phyloP scores from a whole-genome alignment of 208 protist genomes.

The Acanthamoeba lenticulata region DNA sequence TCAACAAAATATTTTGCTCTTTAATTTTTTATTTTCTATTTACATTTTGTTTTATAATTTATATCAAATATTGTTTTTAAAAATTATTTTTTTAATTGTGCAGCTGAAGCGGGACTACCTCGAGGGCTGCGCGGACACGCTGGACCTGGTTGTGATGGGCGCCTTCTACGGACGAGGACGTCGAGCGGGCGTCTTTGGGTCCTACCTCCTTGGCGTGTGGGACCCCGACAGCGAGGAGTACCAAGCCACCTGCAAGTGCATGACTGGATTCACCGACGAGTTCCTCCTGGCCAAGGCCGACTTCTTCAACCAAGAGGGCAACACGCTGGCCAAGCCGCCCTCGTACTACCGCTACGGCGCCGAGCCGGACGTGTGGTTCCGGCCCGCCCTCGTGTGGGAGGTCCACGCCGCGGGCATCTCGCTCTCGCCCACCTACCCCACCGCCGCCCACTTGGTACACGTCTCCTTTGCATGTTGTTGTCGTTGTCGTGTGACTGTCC shows the following conservation, averaged over 20 bases:
- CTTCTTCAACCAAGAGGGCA: slow-evolving; percentile 48
- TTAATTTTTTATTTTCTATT: background rate
- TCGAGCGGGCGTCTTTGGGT: slow-evolving; percentile 94
- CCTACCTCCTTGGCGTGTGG: slow-evolving; percentile 98
- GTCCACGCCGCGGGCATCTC: slow-evolving; percentile 98
- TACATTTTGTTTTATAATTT: background rate
- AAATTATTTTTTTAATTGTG: slow-evolving; percentile 2
- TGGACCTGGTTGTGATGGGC: slow-evolving; percentile 99
- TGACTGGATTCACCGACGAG: slow-evolving; percentile 77
- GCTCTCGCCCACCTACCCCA: slow-evolving; percentile 96
- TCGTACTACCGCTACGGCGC: slow-evolving; percentile 68
- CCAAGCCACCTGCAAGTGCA: slow-evolving; percentile 95
- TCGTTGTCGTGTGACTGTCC: background rate
- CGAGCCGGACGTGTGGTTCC: slow-evolving; percentile 91
- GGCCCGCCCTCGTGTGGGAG: slow-evolving; percentile 97
- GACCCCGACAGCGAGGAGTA: slow-evolving; percentile 96
- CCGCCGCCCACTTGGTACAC: slow-evolving; percentile 92
- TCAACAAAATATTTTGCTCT: background rate
- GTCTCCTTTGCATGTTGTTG: background rate
- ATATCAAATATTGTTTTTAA: background rate
- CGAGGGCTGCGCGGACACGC: slow-evolving; percentile 96
- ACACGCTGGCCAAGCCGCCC: slow-evolving; percentile 58
- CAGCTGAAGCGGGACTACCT: slow-evolving; percentile 99
- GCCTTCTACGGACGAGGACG: slow-evolving; percentile 98
- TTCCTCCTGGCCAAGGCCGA: slow-evolving; percentile 52